Conservation (phyloP, 306 rosid genomes). For the Quercus ilex region DNA sequence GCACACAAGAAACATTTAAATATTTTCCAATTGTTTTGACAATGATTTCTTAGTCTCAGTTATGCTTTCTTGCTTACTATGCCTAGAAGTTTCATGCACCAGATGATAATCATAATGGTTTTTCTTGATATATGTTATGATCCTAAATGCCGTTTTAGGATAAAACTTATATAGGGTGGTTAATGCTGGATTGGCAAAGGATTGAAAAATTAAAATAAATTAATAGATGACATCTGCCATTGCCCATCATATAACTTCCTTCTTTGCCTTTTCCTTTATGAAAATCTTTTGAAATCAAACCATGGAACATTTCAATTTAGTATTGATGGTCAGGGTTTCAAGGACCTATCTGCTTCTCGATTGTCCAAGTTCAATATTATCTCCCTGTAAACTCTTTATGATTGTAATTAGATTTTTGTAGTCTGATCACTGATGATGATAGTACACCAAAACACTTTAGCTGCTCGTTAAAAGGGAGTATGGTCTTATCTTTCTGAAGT, state of each 20-base stretch:
- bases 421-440: neutral
- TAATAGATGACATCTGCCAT: too few relatives aligned
- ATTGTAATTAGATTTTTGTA: neutral
- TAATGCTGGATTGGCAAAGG: too few relatives aligned
- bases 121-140: neutral
- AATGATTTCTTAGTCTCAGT: neutral
- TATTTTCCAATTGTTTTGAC: neutral
- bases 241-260: too few relatives aligned
- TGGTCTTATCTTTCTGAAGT: neutral
- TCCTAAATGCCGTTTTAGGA: neutral
- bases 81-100: neutral
- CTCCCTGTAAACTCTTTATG: neutral
- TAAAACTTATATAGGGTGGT: too few relatives aligned
- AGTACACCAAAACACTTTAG: neutral
- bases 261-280: too few relatives aligned
- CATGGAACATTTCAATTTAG: too few relatives aligned
- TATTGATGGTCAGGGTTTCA: too few relatives aligned
- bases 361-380: neutral
- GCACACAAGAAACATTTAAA: neutral
- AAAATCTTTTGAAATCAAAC: neutral
- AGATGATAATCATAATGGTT: neutral
- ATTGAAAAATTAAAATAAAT: too few relatives aligned
- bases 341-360: neutral
- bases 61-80: neutral
- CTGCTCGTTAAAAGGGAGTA: neutral